Percentiles rank a stretch among this genome's conserved stretches.
Conservation (phyloP, 1,284 basidiomycete species). For the Irpex sp. region DNA sequence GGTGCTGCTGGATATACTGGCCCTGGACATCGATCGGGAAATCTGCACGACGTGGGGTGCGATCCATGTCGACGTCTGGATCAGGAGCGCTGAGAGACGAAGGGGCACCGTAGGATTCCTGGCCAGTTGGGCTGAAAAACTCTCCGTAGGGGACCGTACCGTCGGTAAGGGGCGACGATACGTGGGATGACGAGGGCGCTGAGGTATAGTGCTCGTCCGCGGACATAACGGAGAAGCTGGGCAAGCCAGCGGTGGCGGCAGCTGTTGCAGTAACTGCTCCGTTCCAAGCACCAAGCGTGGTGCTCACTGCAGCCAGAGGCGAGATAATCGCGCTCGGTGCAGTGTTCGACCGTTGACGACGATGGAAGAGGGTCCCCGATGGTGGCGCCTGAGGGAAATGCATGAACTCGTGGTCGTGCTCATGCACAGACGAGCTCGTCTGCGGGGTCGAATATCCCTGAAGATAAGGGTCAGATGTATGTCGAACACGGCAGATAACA, state of each 20-base stretch:
- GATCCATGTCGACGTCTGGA: conserved; percentile 10
- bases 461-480: background rate
- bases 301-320: conserved; percentile 23
- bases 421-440: conserved; percentile 9
- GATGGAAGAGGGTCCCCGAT: conserved; percentile 3
- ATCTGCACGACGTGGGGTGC: conserved; percentile 13
- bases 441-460: conserved; percentile 11
- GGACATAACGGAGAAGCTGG: background rate
- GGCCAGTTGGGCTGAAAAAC: background rate
- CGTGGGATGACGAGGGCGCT: background rate
- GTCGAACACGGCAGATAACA: background rate
- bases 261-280: conserved; percentile 6
- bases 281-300: conserved; percentile 27
- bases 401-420: conserved; percentile 7
- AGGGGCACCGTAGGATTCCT: background rate
- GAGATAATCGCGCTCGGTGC: conserved; percentile 14
- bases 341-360: conserved; percentile 13
- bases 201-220: background rate
- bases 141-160: background rate
- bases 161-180: background rate
- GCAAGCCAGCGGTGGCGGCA: background rate
- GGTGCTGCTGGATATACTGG: conserved; percentile 2
- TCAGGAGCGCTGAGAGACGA: background rate
- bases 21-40: conserved; percentile 9
- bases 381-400: background rate